Evolutionary conservation across 1,284 basidiomycete species (phyloP).

Genomic region (Cutaneotrichosporon sp.): DNA sequence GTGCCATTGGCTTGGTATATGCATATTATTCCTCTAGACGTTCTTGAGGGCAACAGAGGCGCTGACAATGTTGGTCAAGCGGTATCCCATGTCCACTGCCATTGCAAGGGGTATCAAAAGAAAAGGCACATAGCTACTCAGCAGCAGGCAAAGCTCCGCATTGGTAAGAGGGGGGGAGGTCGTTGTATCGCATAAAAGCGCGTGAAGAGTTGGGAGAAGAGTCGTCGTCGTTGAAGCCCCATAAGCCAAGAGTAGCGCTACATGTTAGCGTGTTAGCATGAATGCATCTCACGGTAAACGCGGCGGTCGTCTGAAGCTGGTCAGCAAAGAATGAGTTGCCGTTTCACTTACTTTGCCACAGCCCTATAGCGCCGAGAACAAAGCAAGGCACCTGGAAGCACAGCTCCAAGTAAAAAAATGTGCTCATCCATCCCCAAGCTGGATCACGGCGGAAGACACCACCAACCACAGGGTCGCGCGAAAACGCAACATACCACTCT

Average conservation of each 20-base stretch:
- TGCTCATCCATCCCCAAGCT: conserved; percentile 38
- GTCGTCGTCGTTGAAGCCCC: conserved; percentile 72
- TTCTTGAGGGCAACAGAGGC: not conserved
- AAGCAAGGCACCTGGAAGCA: conserved; percentile 73
- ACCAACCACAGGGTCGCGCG: conserved; percentile 40
- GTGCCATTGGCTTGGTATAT: not conserved
- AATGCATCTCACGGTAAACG: conserved; percentile 29
- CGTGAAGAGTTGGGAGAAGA: conserved; percentile 62
- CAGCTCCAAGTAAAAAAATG: conserved; percentile 43
- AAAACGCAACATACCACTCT: conserved; percentile 32
- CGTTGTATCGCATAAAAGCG: conserved; percentile 53
- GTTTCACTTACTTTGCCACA: conserved; percentile 64
- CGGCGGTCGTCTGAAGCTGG: conserved; percentile 33
- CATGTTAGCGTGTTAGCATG: conserved; percentile 21
- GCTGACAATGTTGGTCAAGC: conserved; percentile 23
- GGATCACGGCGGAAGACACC: conserved; percentile 23
- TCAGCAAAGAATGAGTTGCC: conserved; percentile 48
- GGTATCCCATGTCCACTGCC: conserved; percentile 60
- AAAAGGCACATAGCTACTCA: conserved; percentile 70
- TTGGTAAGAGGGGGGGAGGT: conserved; percentile 24
- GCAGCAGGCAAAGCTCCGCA: conserved; percentile 53
- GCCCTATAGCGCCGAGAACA: conserved; percentile 59
- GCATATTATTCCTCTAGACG: not conserved
- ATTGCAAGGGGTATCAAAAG: conserved; percentile 65
- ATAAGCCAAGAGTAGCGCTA: conserved; percentile 60